phyloP scores from a whole-genome alignment of 2,329 filamentous ascomycete species.

The Pseudodiploospora longispora region DNA sequence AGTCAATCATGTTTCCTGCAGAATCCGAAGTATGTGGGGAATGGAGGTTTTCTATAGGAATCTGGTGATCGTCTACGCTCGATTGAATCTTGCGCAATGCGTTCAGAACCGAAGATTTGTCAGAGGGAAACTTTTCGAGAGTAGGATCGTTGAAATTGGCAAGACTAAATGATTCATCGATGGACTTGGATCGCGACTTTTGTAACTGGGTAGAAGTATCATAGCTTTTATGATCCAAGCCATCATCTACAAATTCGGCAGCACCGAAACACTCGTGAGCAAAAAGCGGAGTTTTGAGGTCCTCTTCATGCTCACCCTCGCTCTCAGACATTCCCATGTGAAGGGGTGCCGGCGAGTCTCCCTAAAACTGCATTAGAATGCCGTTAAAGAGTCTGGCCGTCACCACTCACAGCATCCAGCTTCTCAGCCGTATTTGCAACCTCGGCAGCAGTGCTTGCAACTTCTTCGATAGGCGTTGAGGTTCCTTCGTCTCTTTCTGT shows the following conservation, averaged over 20 bases:
- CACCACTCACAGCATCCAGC: conserved; percentile 22
- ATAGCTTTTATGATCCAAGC: conserved; percentile 19
- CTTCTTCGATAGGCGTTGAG: conserved; percentile 31
- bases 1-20: conserved; percentile 28
- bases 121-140: conserved; percentile 40
- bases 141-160: conserved; percentile 39
- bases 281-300: conserved; percentile 32
- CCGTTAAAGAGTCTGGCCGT: not conserved
- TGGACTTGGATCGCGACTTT: conserved; percentile 10
- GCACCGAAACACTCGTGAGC: conserved; percentile 39
- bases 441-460: conserved; percentile 35
- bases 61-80: conserved; percentile 31
- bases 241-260: conserved; percentile 27
- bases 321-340: conserved; percentile 6
- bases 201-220: conserved; percentile 7
- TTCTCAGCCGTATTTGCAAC: conserved; percentile 33
- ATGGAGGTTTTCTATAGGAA: conserved; percentile 27
- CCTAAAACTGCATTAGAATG: conserved; percentile 11
- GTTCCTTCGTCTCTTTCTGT: conserved; percentile 16
- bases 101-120: conserved; percentile 35
- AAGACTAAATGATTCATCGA: conserved; percentile 6
- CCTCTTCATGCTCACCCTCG: conserved; percentile 13
- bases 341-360: conserved; percentile 7
- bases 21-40: conserved; percentile 27
- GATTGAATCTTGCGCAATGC: conserved; percentile 39